A percentile compares a stretch with the other conserved stretches of the same genome.
Conservation (phyloP, 148 eudicot genomes). For the Amaranthus hypochondriacus region DNA sequence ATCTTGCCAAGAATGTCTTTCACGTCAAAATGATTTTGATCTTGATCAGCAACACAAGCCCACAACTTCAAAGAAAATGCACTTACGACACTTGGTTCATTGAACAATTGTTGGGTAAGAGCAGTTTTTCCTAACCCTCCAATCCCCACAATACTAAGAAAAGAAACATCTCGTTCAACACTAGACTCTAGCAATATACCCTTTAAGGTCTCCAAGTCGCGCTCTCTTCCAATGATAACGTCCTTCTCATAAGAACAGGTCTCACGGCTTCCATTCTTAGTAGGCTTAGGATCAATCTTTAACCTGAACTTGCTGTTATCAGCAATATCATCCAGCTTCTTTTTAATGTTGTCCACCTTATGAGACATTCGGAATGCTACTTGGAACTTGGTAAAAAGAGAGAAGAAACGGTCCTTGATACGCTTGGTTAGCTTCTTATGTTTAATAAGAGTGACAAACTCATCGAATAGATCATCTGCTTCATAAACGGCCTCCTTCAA, state of each 20-base stretch:
- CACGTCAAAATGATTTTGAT: neutral
- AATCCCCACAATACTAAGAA: neutral
- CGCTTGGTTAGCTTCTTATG: neutral
- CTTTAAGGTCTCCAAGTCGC: neutral
- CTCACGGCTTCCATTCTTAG: neutral
- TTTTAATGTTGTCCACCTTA: neutral
- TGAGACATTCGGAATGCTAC: neutral
- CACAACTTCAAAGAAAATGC: conserved; percentile 1
- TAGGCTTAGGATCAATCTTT: conserved; percentile 1
- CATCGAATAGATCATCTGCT: conserved; percentile 5
- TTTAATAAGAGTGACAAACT: neutral
- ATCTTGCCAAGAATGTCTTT: neutral
- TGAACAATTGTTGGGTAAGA: neutral
- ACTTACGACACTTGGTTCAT: neutral
- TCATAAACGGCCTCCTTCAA: conserved; percentile 1
- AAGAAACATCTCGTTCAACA: neutral
- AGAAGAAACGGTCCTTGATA: neutral
- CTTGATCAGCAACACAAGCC: conserved; percentile 3
- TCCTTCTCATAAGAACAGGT: neutral
- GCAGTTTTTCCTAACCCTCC: conserved; percentile 3
- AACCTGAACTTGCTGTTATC: neutral
- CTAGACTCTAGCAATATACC: neutral
- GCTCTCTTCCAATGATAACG: conserved; percentile 3
- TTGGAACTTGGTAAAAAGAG: neutral
- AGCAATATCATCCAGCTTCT: conserved; percentile 1